These are phyloP conservation scores for Phytophthora pinifolia DNA, from an alignment of 352 stramenopile species.

Conservation along the genomic window DNA sequence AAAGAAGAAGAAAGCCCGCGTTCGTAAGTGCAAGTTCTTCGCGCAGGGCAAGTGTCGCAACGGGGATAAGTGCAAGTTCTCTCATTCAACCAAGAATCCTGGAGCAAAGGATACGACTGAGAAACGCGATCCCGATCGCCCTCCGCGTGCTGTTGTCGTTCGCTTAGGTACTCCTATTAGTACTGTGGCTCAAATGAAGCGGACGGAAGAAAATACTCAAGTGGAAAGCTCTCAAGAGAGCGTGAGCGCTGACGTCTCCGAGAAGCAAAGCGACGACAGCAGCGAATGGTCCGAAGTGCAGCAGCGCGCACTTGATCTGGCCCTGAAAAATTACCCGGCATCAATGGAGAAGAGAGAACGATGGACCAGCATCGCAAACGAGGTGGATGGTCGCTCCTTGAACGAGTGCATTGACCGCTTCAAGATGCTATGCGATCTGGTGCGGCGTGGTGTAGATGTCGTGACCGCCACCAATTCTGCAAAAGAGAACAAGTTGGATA, in stretches of 20 bases:
- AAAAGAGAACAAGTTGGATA: slow-evolving; percentile 6
- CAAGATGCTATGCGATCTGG: slow-evolving; percentile 56
- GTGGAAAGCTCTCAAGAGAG: background rate
- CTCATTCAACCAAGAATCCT: slow-evolving; percentile 34
- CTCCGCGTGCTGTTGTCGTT: slow-evolving; percentile 20
- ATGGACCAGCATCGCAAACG: slow-evolving; percentile 65
- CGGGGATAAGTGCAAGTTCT: slow-evolving; percentile 68
- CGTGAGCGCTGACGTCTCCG: background rate
- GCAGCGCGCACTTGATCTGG: slow-evolving; percentile 62
- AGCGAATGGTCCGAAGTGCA: slow-evolving; percentile 62
- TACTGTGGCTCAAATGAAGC: background rate
- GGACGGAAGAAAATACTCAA: background rate
- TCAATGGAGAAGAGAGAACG: slow-evolving; percentile 72
- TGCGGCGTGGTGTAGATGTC: slow-evolving; percentile 38
- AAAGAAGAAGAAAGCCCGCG: slow-evolving; percentile 24
- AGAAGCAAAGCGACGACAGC: slow-evolving; percentile 13
- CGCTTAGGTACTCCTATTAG: slow-evolving; percentile 15
- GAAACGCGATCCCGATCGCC: background rate
- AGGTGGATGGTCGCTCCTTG: slow-evolving; percentile 64
- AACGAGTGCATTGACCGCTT: slow-evolving; percentile 87
- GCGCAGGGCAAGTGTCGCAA: slow-evolving; percentile 46
- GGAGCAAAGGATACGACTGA: slow-evolving; percentile 1
- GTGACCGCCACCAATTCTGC: background rate
- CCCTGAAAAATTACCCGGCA: slow-evolving; percentile 70
- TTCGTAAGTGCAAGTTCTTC: slow-evolving; percentile 56